Base-by-base conservation (phyloP, 768 basidiomycete species). In the Lyophyllum decastes region DNA sequence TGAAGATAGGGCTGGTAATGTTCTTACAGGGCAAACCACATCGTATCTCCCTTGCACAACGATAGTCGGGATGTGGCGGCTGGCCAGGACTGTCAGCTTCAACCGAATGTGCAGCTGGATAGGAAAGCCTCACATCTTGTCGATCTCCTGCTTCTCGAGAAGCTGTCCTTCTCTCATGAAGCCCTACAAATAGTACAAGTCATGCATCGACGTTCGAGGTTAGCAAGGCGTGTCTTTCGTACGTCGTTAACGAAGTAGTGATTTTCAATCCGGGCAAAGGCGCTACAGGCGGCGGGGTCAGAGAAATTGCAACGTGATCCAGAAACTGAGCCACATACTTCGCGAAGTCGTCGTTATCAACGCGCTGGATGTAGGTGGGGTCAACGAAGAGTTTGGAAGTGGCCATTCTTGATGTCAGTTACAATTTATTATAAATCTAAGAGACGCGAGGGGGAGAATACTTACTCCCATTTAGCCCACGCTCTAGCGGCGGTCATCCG, bases 401-500 rank as follows among this genome's bases (percentile, higher is more conserved):
- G 35, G 80, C 76, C 92, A 95, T 94, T 72, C 92, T 95, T 49
- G 24, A 7, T 17, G 7, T 25, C 12, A 43, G 26, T 43, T 17
- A 52, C 33, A n/a, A 41, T 26, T 8, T 22, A 50, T 11, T 25
- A 17, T 11, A 16, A 10, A 6, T 44, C 12, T 30, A 19, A 47
- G 30, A 21, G 5, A 11, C n/a, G 50, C 41, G 21, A 22, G 33
- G 49, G 25, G 24, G 33, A 51, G 19, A 14, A 22, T 27, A 81
- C 92, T 67, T 64, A 92, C 92, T 95, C 94, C 91, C 92, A 96
- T 68, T 88, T 90, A 19, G 88, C 77, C 93, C 94, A 95, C 2
- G 92, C 91, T 65, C 82, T 90, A 3, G 93, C 93, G 11, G 93
- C 94, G 7, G 57, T 74, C 30, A 89, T 63, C 33, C 89, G 79